Evolutionary conservation across 2,329 filamentous ascomycete species (phyloP), one percentile per base, ranked within the genome.

Genomic region (Chaetomiaceae sp.): DNA sequence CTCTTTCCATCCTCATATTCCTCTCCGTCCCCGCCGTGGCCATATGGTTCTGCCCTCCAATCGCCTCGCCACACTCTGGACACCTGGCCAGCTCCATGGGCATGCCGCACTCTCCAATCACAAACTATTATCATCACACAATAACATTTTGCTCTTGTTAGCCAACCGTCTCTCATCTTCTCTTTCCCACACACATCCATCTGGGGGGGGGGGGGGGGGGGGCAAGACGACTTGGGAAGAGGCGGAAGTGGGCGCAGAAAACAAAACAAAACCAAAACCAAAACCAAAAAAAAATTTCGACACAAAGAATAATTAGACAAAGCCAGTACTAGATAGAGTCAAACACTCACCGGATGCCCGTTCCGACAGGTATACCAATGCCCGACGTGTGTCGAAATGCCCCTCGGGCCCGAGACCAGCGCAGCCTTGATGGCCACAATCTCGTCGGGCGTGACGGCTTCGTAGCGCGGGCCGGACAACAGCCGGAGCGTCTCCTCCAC

Each of bases 91-190:
- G 50, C 64, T 88, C 56, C 80, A 86, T 85, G 0, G 84, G 80
- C 74, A 81, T 80, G 1, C 84, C 84, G 61, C 84, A 86, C 55
- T 87, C 80, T 1, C 82, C 83, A 29, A 87, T 74, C 0, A 82
- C 80, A 58, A 87, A 85, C 2, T 79, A 79, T 2, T 38, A 38
- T 20, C 9, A 8, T 38, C 75, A 75, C 53, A 18, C 10, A 29
- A n/a, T n/a, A n/a, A n/a, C n/a, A n/a, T n/a, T n/a, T n/a, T n/a
- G n/a, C n/a, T 14, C 2, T 82, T 81, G 21, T 47, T 27, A 47
- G 42, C 48, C 27, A 41, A 3, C 11, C 11, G n/a, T n/a, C n/a
- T n/a, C n/a, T n/a, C n/a, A n/a, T n/a, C n/a, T n/a, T n/a, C n/a
- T n/a, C n/a, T n/a, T n/a, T n/a, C n/a, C n/a, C n/a, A n/a, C n/a